Evolutionary conservation across 2,329 filamentous ascomycete genomes (phyloP).

Genomic region (Penicillium sp.): DNA sequence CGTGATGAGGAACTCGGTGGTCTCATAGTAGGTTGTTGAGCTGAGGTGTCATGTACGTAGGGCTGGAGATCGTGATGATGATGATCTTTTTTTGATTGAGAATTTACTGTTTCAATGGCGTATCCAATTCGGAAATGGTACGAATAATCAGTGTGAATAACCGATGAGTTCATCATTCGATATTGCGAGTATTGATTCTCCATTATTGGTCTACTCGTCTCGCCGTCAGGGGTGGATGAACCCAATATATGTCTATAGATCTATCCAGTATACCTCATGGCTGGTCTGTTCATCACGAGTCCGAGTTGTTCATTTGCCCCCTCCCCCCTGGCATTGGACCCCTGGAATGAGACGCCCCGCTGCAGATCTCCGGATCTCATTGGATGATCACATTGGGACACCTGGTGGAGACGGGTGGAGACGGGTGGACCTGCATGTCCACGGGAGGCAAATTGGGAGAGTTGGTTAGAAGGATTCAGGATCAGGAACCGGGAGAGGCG

Average conservation of each 20-base stretch:
- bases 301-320: not conserved
- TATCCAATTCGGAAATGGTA: no score
- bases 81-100: not conserved
- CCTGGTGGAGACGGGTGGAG: slow-evolving; percentile 16
- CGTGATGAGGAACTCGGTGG: slow-evolving; percentile 7
- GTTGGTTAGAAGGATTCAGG: not conserved
- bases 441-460: slow-evolving; percentile 2
- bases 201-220: no score
- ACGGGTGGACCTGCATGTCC: slow-evolving; percentile 18
- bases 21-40: not conserved
- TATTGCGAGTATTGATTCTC: no score
- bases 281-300: not conserved
- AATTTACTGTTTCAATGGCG: not conserved
- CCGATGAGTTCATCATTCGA: no score
- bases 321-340: slow-evolving; percentile 5
- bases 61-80: not conserved
- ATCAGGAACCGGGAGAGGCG: not conserved
- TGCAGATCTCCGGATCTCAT: slow-evolving; percentile 2
- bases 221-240: not conserved
- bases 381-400: slow-evolving; percentile 11
- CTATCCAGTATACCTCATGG: not conserved
- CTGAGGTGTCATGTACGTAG: not conserved
- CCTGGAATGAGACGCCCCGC: slow-evolving; percentile 4
- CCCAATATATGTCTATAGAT: not conserved
- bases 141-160: no score